Conservation (phyloP, 345 rosid species). For the Linum lewisii region DNA sequence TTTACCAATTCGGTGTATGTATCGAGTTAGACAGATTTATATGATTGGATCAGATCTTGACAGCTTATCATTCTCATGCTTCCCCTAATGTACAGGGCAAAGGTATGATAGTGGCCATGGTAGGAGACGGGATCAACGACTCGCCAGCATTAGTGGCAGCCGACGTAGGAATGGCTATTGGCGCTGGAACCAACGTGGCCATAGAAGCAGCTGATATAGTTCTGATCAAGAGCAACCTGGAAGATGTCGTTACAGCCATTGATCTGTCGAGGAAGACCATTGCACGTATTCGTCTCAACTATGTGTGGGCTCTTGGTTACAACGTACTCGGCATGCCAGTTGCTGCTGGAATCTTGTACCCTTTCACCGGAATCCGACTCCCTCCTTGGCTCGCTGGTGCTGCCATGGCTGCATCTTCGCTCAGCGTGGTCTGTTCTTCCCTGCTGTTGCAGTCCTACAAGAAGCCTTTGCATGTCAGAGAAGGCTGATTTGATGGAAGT, state of each 20-base stretch:
- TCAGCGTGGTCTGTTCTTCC: slow-evolving; percentile 74
- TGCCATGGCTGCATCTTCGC: slow-evolving; percentile 76
- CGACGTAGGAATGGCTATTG: slow-evolving; percentile 69
- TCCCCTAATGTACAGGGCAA: slow-evolving; percentile 54
- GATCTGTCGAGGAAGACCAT: slow-evolving; percentile 62
- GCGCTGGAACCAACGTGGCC: slow-evolving; percentile 72
- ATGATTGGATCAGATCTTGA: too few species aligned
- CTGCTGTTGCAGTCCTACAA: slow-evolving; percentile 58
- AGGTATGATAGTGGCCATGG: slow-evolving; percentile 58
- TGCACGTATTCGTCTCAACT: slow-evolving; percentile 51
- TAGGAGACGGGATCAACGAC: slow-evolving; percentile 77
- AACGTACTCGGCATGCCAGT: slow-evolving; percentile 60
- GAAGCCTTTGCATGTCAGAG: slow-evolving; percentile 42
- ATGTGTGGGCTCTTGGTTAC: slow-evolving; percentile 72
- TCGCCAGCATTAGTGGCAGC: slow-evolving; percentile 73
- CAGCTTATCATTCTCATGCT: too few species aligned
- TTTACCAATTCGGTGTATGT: too few species aligned
- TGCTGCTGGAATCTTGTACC: slow-evolving; percentile 63
- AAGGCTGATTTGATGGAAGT: too few species aligned
- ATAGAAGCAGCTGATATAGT: slow-evolving; percentile 75
- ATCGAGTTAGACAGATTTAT: too few species aligned
- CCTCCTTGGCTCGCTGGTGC: slow-evolving; percentile 81
- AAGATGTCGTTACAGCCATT: slow-evolving; percentile 61
- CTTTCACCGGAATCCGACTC: slow-evolving; percentile 50
- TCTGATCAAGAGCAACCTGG: slow-evolving; percentile 64